Conservation (phyloP, 2,329 filamentous ascomycete species). For the Fusarium pseudonygamai region DNA sequence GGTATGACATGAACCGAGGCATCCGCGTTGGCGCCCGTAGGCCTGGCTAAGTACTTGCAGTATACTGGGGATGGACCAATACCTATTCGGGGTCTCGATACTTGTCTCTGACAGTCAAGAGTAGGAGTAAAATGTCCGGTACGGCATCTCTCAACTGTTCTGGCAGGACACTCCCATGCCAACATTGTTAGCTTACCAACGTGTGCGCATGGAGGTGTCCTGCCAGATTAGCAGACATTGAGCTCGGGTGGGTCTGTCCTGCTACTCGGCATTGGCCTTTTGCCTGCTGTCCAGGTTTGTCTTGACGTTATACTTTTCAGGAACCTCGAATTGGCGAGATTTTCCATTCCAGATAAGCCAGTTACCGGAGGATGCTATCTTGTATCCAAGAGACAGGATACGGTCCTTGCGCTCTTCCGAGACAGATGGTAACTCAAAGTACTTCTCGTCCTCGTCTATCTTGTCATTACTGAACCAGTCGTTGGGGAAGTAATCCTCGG, state of each 20-base stretch:
- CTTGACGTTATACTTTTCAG: conserved; percentile 47
- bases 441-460: conserved; percentile 74
- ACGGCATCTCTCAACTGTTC: neutral
- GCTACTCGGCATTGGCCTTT: conserved; percentile 25
- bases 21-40: neutral
- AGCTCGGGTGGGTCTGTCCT: neutral
- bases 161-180: neutral
- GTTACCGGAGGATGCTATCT: conserved; percentile 53
- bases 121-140: too few relatives aligned
- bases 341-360: conserved; percentile 58
- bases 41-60: neutral
- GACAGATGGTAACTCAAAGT: conserved; percentile 69
- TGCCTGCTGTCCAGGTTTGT: neutral
- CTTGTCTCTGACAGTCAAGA: neutral
- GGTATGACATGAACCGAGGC: neutral
- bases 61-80: neutral
- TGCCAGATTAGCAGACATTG: neutral
- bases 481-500: conserved; percentile 65
- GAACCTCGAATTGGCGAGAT: conserved; percentile 52
- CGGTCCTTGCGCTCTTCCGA: conserved; percentile 65
- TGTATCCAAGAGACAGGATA: conserved; percentile 66
- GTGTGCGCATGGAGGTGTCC: neutral
- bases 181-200: neutral
- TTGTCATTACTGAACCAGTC: conserved; percentile 67
- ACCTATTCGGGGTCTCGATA: neutral